Conservation (phyloP, 1,139 yeast genomes). For the Taphrina sp. region DNA sequence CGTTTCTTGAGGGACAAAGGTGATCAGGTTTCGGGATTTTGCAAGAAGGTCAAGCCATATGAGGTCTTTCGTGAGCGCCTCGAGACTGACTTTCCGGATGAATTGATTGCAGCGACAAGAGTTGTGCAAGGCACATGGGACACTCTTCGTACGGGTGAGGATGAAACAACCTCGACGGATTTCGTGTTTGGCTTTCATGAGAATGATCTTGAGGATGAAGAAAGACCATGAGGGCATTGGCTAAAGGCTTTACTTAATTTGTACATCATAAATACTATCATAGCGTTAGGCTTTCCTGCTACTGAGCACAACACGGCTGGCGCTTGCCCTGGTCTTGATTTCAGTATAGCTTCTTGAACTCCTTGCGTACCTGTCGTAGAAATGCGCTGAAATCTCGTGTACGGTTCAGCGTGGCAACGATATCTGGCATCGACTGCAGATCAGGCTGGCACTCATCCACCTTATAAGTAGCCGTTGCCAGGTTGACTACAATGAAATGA, state of each 20-base stretch:
- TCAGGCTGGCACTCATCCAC: conserved; percentile 72
- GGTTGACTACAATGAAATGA: conserved; percentile 25
- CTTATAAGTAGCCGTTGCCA: conserved; percentile 42
- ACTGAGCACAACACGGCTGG: too few relatives aligned
- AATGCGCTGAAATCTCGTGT: conserved; percentile 39
- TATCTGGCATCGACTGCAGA: conserved; percentile 50
- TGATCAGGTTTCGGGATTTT: conserved; percentile 75
- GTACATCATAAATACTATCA: too few relatives aligned
- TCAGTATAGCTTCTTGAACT: conserved; percentile 48
- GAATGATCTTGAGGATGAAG: conserved; percentile 4
- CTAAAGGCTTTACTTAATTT: too few relatives aligned
- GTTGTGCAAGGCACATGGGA: conserved; percentile 2
- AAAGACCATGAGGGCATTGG: too few relatives aligned
- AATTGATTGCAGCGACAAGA: conserved; percentile 5
- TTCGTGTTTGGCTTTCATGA: conserved; percentile 18
- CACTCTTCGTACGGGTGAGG: background rate
- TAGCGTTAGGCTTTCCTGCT: too few relatives aligned
- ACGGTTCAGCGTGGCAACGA: conserved; percentile 20
- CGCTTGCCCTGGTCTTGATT: too few relatives aligned
- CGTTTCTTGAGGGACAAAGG: conserved; percentile 65
- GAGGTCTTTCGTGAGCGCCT: conserved; percentile 15
- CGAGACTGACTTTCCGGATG: conserved; percentile 11
- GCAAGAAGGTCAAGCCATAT: background rate
- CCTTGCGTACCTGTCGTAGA: conserved; percentile 58
- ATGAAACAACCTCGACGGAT: background rate